Evolutionary conservation across 441 rosid species (phyloP).

Genomic region (Croton setiger): DNA sequence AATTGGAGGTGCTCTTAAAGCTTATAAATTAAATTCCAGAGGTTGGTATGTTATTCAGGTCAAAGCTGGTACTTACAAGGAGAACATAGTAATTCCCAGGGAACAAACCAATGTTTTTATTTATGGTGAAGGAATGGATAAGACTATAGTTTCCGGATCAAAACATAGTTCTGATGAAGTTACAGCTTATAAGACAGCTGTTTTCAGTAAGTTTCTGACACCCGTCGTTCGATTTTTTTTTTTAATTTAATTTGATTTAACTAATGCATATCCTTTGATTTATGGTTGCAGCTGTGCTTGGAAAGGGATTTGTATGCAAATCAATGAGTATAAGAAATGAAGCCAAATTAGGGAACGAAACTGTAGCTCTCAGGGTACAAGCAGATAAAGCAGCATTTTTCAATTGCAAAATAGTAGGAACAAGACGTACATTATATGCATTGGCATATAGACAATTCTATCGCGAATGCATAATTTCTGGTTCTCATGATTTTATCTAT

Average conservation of each 20-base stretch:
- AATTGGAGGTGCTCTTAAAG: constrained; percentile 12
- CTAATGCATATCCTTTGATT: neutral
- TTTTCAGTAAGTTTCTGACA: constrained; percentile 3
- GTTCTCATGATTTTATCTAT: constrained; percentile 3
- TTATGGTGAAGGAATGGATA: constrained; percentile 21
- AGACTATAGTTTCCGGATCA: constrained; percentile 12
- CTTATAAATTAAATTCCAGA: constrained; percentile 12
- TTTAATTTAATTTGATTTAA: neutral
- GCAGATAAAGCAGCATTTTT: constrained; percentile 18
- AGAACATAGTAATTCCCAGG: constrained; percentile 1
- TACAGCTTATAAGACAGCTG: constrained; percentile 17
- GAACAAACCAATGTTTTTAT: constrained; percentile 14
- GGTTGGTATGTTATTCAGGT: constrained; percentile 18
- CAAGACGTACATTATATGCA: constrained; percentile 8
- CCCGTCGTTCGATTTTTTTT: neutral
- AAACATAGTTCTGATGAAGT: neutral
- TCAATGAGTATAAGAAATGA: constrained; percentile 14
- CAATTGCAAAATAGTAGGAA: constrained; percentile 14
- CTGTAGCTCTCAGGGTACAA: constrained; percentile 20
- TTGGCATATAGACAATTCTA: constrained; percentile 19
- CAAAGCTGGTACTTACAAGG: constrained; percentile 19
- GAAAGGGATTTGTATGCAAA: constrained; percentile 22
- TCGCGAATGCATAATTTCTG: constrained; percentile 11
- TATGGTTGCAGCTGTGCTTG: constrained; percentile 14
- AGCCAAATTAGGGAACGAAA: constrained; percentile 5